A percentile compares a stretch with the other conserved stretches of the same genome.
These are phyloP conservation scores for Trichaptum fuscoviolaceum DNA, from an alignment of 768 basidiomycete genomes.

Conservation along the genomic window DNA sequence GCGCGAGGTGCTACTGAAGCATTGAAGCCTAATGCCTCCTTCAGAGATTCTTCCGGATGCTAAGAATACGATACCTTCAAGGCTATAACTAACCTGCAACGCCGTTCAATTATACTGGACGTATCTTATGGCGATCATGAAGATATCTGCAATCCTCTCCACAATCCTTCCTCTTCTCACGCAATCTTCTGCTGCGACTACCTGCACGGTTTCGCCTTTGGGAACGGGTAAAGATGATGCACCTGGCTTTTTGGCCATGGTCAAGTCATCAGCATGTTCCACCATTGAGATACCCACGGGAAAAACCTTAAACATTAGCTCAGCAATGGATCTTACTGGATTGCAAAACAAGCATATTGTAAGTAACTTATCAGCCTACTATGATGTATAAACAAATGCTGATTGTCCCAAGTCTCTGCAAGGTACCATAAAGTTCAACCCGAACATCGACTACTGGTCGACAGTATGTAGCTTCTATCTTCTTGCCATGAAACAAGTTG, in stretches of 20 bases:
- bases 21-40: neutral
- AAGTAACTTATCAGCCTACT: constrained; percentile 10
- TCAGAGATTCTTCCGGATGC: neutral
- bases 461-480: constrained; percentile 26
- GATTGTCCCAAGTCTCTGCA: constrained; percentile 32
- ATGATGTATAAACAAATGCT: neutral
- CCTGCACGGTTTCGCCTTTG: constrained; percentile 32
- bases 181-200: neutral
- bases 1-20: neutral
- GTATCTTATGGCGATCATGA: neutral
- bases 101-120: neutral
- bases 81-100: neutral
- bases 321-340: constrained; percentile 50
- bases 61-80: neutral
- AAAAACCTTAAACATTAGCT: constrained; percentile 46
- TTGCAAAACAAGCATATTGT: constrained; percentile 46
- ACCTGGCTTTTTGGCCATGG: constrained; percentile 40
- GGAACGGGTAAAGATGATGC: constrained; percentile 48
- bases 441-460: constrained; percentile 49
- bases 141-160: neutral
- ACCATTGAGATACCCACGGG: constrained; percentile 39
- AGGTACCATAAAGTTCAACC: constrained; percentile 47
- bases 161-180: neutral
- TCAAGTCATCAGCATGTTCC: constrained; percentile 28
- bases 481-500: neutral